Evolutionary conservation across 768 basidiomycete genomes (phyloP), one percentile per base, ranked within the genome.

Genomic region (Lyophyllum shimeji): DNA sequence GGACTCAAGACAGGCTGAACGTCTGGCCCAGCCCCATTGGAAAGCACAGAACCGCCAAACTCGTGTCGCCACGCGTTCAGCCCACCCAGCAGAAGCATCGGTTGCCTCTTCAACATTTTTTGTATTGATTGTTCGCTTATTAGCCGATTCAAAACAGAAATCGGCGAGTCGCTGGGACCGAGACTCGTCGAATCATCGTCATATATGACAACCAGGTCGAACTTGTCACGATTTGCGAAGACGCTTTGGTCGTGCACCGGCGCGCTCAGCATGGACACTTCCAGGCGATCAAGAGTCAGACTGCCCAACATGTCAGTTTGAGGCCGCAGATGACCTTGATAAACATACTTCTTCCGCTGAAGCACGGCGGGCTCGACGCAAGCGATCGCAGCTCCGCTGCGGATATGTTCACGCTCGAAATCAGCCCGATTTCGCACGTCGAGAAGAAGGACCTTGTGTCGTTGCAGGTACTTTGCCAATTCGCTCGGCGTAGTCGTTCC

Each of bases 361-460:
- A 93, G 76, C 4, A 96, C 83, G 1, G 80, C 80, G 6, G 95
- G 93, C 70, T 98, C 95, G 20, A 97, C 77, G 70, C 93, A 95
- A 1, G 94, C 85, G 1, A 89, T 79, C 7, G 87, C 82, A 58
- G 83, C 76, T 2, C 75, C 79, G 45, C 39, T 44, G 33, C 47
- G 43, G 55, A 97, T 88, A 57, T 88, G 85, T 52, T 87, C 91
- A 17, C 65, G 71, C 58, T 93, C 84, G 63, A 90, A 95, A 46
- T 90, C 89, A 9, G 81, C 84, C 27, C 92, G 80, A 17, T 82
- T 78, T n/a, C 95, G 81, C 18, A 95, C 83, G 67, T 97, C 95
- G 18, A 98, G 78, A 13, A 97, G 62, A 1, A 98, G 77, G 2
- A 93, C 82, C 50, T 83, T 82, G 58, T 82, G 69, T n/a, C 75